A percentile compares a stretch with the other conserved stretches of the same genome.
Conservation (phyloP, 73 alveolate species). For the Vitrella brassicaformis region DNA sequence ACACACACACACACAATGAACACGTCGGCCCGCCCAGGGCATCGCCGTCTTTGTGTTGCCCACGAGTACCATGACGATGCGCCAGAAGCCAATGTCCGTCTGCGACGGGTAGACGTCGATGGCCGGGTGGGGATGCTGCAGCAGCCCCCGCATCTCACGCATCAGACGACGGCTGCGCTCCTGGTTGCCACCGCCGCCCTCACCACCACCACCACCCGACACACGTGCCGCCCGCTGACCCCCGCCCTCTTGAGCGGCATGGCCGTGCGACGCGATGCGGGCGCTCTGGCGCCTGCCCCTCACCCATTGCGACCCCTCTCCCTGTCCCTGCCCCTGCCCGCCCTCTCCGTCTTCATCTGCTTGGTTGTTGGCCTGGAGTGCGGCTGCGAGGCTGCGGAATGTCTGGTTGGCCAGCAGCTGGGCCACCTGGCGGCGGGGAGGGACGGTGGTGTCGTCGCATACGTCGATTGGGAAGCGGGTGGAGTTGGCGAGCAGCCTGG, state of each 20-base stretch:
- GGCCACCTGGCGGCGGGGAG: not conserved
- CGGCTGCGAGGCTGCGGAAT: not conserved
- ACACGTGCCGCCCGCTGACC: too few species aligned
- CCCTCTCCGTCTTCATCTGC: not conserved
- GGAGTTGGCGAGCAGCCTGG: too few species aligned
- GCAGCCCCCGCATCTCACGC: constrained; percentile 1
- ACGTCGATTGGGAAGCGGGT: too few species aligned
- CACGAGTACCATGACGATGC: not conserved
- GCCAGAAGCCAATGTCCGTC: not conserved
- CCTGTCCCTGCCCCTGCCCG: not conserved
- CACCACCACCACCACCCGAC: too few species aligned
- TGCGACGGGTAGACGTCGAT: not conserved
- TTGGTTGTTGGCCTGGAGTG: not conserved
- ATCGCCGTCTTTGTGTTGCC: too few species aligned
- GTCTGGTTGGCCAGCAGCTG: not conserved
- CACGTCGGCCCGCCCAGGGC: too few species aligned
- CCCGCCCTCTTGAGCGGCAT: too few species aligned
- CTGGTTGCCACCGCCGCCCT: too few species aligned
- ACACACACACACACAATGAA: too few species aligned
- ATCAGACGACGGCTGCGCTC: not conserved
- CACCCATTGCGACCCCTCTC: too few species aligned
- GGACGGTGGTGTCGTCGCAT: not conserved
- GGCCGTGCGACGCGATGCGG: too few species aligned
- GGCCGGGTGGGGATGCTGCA: not conserved
- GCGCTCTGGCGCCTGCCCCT: too few species aligned